A percentile compares a stretch with the other conserved stretches of the same genome.
Evolutionary conservation across 805 yeast species (phyloP).

Genomic region (Blastobotrys robertii): DNA sequence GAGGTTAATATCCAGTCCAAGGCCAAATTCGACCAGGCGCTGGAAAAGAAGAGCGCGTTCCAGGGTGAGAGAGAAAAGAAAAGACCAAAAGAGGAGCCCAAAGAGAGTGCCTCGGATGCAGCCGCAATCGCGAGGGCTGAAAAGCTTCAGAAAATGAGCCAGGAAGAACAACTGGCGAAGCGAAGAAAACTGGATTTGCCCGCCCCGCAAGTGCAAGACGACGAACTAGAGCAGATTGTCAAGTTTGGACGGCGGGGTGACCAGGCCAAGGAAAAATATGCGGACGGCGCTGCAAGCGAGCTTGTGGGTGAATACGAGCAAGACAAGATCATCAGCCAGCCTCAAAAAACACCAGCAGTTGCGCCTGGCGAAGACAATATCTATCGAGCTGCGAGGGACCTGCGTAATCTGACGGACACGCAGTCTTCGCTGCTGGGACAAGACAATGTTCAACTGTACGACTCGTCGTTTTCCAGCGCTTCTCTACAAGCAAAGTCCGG

Average conservation of each 20-base stretch:
- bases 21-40: constrained; percentile 33
- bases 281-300: constrained; percentile 11
- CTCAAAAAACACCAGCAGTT: background rate
- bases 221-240: constrained; percentile 25
- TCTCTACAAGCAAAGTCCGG: background rate
- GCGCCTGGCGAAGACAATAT: constrained; percentile 28
- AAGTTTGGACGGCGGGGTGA: constrained; percentile 19
- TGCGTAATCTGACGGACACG: constrained; percentile 25
- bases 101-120: constrained; percentile 21
- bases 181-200: constrained; percentile 32
- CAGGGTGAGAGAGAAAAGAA: constrained; percentile 16
- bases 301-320: constrained; percentile 5
- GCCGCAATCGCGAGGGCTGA: constrained; percentile 20
- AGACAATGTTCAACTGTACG: constrained; percentile 17
- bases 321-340: background rate
- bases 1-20: constrained; percentile 31
- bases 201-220: constrained; percentile 25
- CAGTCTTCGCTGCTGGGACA: constrained; percentile 31
- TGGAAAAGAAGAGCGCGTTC: constrained; percentile 25
- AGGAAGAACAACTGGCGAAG: constrained; percentile 27
- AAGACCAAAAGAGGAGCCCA: constrained; percentile 12
- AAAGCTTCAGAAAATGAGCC: constrained; percentile 22
- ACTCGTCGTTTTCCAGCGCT: background rate
- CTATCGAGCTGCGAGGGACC: constrained; percentile 27
- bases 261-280: constrained; percentile 12